Percentiles rank a stretch among this genome's conserved stretches.
phyloP scores from a whole-genome alignment of 139 green algal species.

The Chlamydomonas sp. region DNA sequence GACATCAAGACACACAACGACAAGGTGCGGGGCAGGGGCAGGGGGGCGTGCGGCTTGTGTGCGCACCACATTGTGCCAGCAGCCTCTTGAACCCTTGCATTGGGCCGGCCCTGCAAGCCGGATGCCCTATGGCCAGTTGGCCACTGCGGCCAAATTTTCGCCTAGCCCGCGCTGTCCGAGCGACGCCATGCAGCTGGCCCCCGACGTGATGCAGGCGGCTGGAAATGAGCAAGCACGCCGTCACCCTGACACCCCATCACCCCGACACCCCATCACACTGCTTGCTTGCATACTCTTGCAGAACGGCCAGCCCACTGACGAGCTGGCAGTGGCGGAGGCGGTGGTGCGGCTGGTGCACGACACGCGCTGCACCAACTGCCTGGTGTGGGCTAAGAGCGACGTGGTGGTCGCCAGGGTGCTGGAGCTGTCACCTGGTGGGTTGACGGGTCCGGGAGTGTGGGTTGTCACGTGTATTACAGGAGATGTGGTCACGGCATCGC shows the following conservation, averaged over 20 bases:
- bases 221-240: neutral
- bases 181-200: neutral
- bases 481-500: too few relatives aligned
- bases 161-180: neutral
- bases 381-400: conserved; percentile 72
- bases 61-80: too few relatives aligned
- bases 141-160: too few relatives aligned
- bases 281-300: neutral
- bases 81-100: too few relatives aligned
- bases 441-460: too few relatives aligned
- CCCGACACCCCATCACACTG: neutral
- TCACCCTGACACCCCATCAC: neutral
- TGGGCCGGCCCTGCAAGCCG: too few relatives aligned
- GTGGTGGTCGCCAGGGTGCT: conserved; percentile 43
- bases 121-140: too few relatives aligned
- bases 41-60: neutral
- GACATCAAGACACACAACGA: conserved; percentile 56
- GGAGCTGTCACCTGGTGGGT: conserved; percentile 31
- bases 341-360: conserved; percentile 48
- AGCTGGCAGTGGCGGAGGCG: conserved; percentile 3
- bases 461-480: too few relatives aligned
- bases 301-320: conserved; percentile 20
- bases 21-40: neutral
- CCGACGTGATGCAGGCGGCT: neutral
- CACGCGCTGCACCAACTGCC: conserved; percentile 58